A percentile compares a stretch with the other conserved stretches of the same genome.
Conservation (phyloP, 305 asterid genomes). For the Solanum hybrid region DNA sequence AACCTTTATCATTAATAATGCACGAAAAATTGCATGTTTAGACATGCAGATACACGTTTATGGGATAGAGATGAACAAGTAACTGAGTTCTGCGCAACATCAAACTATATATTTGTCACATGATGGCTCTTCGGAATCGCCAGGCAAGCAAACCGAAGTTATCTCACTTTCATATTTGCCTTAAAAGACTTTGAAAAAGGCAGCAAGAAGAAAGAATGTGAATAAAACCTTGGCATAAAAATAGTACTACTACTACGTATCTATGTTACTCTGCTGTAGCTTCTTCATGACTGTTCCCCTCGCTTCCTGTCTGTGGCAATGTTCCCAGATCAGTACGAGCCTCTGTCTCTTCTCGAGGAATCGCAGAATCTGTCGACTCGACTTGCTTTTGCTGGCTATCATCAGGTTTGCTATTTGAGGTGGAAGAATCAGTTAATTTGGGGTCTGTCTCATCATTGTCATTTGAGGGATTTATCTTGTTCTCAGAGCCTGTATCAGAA, state of each 20-base stretch:
- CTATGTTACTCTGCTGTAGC: constrained; percentile 27
- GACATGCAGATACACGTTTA: background rate
- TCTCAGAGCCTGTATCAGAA: constrained; percentile 23
- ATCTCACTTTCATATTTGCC: constrained; percentile 16
- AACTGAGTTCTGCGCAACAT: background rate
- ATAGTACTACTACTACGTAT: background rate
- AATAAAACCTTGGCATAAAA: background rate
- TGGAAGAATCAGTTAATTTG: constrained; percentile 20
- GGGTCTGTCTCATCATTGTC: constrained; percentile 41
- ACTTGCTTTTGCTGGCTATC: constrained; percentile 16
- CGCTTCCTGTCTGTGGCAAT: constrained; percentile 50
- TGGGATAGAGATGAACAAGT: background rate
- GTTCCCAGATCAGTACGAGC: constrained; percentile 54
- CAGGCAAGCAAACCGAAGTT: constrained; percentile 1
- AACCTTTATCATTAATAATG: background rate
- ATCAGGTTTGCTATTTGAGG: constrained; percentile 16
- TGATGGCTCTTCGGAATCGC: background rate
- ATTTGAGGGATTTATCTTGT: constrained; percentile 30
- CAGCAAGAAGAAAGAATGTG: background rate
- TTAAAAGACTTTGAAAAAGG: constrained; percentile 1
- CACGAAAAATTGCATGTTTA: background rate
- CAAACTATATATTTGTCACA: background rate
- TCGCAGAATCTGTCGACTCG: constrained; percentile 29
- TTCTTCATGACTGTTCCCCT: constrained; percentile 32
- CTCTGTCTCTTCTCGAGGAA: constrained; percentile 59